Evolutionary conservation across 352 stramenopile genomes (phyloP).

Genomic region (Thraustochytrium striatum): DNA sequence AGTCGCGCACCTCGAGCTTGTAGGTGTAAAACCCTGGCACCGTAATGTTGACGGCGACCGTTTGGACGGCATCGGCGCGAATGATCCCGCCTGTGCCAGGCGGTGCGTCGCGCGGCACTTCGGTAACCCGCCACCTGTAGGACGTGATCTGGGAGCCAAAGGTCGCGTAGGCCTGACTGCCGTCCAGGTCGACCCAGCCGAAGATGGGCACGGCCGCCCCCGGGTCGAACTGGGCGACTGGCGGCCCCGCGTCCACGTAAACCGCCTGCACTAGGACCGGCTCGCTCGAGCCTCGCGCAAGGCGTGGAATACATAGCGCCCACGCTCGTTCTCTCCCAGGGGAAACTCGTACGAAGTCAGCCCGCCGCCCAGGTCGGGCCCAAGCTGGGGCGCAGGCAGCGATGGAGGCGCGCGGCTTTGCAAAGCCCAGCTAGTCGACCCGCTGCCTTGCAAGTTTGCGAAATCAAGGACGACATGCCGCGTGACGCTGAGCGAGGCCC

Average conservation of each 20-base stretch:
- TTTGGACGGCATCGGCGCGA: neutral
- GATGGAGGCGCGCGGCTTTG: neutral
- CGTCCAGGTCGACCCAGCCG: neutral
- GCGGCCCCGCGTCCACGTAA: slow-evolving; percentile 11
- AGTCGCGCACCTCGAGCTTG: neutral
- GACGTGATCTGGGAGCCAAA: slow-evolving; percentile 6
- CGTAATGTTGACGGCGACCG: neutral
- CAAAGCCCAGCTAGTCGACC: neutral
- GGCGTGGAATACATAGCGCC: slow-evolving; percentile 26
- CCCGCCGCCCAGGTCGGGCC: neutral
- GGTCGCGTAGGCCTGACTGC: neutral
- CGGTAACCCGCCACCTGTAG: neutral
- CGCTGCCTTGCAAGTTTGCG: neutral
- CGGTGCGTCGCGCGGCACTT: neutral
- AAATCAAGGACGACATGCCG: neutral
- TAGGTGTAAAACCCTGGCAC: slow-evolving; percentile 4
- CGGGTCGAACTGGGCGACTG: neutral
- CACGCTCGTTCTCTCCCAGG: neutral
- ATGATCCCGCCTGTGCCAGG: neutral
- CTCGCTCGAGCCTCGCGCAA: neutral
- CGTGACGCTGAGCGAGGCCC: slow-evolving; percentile 17
- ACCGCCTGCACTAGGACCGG: neutral
- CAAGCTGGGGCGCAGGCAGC: neutral
- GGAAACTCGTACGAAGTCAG: slow-evolving; percentile 1
- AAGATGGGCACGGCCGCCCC: neutral